Evolutionary conservation across 2,329 filamentous ascomycete species (phyloP).

Genomic region (Diaporthe longicolla): DNA sequence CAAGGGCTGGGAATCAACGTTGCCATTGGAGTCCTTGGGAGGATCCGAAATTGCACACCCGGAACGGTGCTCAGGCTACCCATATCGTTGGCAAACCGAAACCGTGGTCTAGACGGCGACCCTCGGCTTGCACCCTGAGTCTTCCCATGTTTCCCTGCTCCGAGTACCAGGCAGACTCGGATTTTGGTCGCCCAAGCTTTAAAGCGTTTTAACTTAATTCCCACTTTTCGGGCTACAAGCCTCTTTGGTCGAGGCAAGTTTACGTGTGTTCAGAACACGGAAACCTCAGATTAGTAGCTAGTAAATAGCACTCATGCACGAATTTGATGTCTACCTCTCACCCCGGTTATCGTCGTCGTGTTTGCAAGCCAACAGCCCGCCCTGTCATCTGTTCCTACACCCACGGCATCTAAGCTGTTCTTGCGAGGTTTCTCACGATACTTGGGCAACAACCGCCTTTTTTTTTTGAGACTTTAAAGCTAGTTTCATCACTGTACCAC

Average conservation of each 20-base stretch:
- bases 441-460: no score
- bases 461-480: neutral
- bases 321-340: neutral
- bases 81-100: neutral
- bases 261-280: neutral
- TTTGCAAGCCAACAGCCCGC: neutral
- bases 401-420: no score
- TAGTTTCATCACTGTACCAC: slow-evolving; percentile 6
- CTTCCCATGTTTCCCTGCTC: neutral
- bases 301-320: neutral
- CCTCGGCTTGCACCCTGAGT: neutral
- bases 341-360: no score
- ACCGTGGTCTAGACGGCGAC: neutral
- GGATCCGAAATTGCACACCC: neutral
- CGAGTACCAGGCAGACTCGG: neutral
- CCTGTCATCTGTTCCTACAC: neutral
- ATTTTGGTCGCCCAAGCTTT: slow-evolving; percentile 4
- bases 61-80: neutral
- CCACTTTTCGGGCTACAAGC: neutral
- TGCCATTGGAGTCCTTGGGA: neutral
- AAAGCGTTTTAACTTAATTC: slow-evolving; percentile 6
- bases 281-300: neutral
- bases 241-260: neutral
- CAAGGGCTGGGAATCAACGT: neutral
- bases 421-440: neutral